Base-by-base conservation (phyloP, 2,329 filamentous ascomycete genomes). In the Triangularia setosa region DNA sequence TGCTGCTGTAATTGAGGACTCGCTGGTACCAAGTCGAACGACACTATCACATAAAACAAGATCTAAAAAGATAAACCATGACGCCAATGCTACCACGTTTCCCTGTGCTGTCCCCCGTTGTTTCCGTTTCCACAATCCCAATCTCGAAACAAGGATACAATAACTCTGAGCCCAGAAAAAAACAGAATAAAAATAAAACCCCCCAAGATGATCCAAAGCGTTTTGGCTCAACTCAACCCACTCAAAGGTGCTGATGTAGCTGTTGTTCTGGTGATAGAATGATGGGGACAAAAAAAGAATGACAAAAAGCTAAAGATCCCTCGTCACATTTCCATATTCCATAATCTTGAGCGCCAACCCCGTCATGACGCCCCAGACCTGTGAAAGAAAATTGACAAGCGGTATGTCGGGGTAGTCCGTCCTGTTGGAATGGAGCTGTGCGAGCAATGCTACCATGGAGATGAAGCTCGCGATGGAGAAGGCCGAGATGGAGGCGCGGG, bases 381-480 rank as follows among this genome's bases (percentile, higher is more conserved):
- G 81, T 72, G 69, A 77, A 53, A 78, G 79, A 74, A 83, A 77
- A 18, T 79, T 77, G 63, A 87, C 79, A 24, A 87, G 73, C 1
- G 87, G 87, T 61, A 88, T 81, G 61, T 85, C 79, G 8, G 85
- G 83, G 72, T 89, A 87, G 67, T 87, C 84, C 62, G 84, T 79
- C 25, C 86, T 81, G 64, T 83, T 84, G 63, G 84, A 76, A 73
- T 92, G 87, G 62, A 90, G 81, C 73, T 92, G 87, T 9, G 86
- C 77, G 21, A 93, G 80, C 59, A 93, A 77, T 11, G 84, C 84
- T 61, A 87, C 83, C 87, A 93, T 90, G 77, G 86, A 91, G 71
- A 91, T 83, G 77, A 91, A 92, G 77, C 87, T 90, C 40, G 89
- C 88, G 67, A 90, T 86, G 60, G 88, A 91, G 73, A 93, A 91